Conservation (phyloP, 2,329 filamentous ascomycete genomes). For the Neofusicoccum kwambonambiense region DNA sequence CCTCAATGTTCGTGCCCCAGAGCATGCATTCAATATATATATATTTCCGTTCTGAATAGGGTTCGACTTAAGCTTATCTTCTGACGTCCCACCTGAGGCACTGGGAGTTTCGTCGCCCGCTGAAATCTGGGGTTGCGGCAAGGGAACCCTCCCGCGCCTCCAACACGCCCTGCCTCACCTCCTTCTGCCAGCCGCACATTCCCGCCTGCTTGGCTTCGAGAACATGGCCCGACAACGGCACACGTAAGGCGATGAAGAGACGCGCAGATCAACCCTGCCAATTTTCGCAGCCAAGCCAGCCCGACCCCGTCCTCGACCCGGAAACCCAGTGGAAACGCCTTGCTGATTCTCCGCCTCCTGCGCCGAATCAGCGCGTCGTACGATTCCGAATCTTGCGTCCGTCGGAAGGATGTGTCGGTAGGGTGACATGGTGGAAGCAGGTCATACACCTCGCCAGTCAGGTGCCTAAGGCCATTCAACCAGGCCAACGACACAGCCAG, state of each 20-base stretch:
- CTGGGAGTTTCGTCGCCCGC: neutral
- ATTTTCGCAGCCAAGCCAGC: neutral
- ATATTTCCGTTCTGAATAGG: neutral
- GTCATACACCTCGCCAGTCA: slow-evolving; percentile 13
- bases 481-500: slow-evolving; percentile 7
- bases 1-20: neutral
- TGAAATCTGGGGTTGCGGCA: slow-evolving; percentile 7
- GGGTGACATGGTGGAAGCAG: slow-evolving; percentile 13
- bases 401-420: slow-evolving; percentile 8
- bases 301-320: neutral
- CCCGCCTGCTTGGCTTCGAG: neutral
- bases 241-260: neutral
- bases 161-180: neutral
- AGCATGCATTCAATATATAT: neutral
- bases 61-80: slow-evolving; percentile 9
- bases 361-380: slow-evolving; percentile 10
- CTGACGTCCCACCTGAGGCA: neutral
- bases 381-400: slow-evolving; percentile 5
- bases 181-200: neutral
- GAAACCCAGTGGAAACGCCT: neutral
- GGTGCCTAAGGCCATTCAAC: slow-evolving; percentile 9
- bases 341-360: neutral
- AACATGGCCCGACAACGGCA: neutral
- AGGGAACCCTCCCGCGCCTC: neutral
- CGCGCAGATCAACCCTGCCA: neutral